A percentile compares a stretch with the other conserved stretches of the same genome.
Conservation (phyloP, 169 alveolate genomes). For the Cardiosporidium cionae region DNA sequence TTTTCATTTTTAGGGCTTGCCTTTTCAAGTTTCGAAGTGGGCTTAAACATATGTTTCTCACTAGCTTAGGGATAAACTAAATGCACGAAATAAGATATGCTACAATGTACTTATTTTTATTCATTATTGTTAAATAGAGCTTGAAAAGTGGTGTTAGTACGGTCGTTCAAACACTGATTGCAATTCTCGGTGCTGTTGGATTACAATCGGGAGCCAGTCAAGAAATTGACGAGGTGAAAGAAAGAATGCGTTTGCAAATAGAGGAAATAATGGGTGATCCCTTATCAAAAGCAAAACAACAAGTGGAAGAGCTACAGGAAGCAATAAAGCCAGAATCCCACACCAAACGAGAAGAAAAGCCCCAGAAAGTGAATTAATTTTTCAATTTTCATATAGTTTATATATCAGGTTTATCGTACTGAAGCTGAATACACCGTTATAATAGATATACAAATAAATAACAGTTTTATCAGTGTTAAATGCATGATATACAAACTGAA, state of each 20-base stretch:
- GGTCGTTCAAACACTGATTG: slow-evolving; percentile 48
- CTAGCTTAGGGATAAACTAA: not conserved
- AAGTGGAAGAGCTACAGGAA: slow-evolving; percentile 26
- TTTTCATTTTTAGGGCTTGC: slow-evolving; percentile 47
- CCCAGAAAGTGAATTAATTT: slow-evolving; percentile 5
- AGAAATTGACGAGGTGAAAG: slow-evolving; percentile 36
- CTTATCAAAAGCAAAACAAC: slow-evolving; percentile 32
- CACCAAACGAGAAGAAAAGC: slow-evolving; percentile 19
- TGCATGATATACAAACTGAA: slow-evolving; percentile 16
- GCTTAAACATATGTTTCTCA: not conserved
- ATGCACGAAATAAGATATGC: not conserved
- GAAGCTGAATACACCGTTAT: not conserved
- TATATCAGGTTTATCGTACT: too few species aligned
- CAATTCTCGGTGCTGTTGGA: slow-evolving; percentile 53
- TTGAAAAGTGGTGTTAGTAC: slow-evolving; percentile 48
- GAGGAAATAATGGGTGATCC: slow-evolving; percentile 46
- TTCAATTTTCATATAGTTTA: too few species aligned
- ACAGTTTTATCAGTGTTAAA: not conserved
- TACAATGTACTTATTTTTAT: not conserved
- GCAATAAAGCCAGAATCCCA: slow-evolving; percentile 19
- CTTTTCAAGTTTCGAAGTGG: slow-evolving; percentile 39
- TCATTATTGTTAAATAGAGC: slow-evolving; percentile 10
- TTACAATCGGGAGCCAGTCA: slow-evolving; percentile 49
- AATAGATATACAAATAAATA: not conserved
- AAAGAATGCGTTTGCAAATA: slow-evolving; percentile 39